Base-by-base conservation (phyloP, 2,329 filamentous ascomycete genomes). In the Penicillium sp. region DNA sequence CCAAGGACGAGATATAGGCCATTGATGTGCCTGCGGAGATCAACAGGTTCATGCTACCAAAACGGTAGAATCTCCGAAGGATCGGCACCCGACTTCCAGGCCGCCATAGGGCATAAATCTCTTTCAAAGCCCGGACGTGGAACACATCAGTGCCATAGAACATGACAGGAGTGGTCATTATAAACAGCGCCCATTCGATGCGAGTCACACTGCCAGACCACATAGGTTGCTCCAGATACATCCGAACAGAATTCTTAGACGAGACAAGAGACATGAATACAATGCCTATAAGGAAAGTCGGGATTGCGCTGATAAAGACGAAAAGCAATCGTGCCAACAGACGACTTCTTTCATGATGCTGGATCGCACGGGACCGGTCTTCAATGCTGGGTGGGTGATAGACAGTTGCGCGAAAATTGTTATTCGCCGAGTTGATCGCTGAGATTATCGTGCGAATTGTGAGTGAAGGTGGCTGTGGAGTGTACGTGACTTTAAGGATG, bases 21-120 rank as follows among this genome's bases (percentile, higher is more conserved):
- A 97, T 90, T 2, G 85, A 88, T 0, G 92, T 96, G 6, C 91
- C 92, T 2, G 96, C 81, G 8, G 89, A 94, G 74, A 97, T 92
- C 57, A 97, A 82, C 77, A 95, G 88, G 69, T 96, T 96, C 92
- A 97, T 97, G 77, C 91, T 96, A 9, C 92, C 92, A 67, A 97
- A 97, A n/a, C 89, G 86, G 71, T 91, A 91, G 67, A 97, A 92
- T 14, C 92, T 82, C 63, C 88, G 83, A 16, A 89, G 65, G 4
- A 95, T 70, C 0, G 90, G 89, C 1, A 87, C 87, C 36, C 82
- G 84, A 69, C 90, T 96, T 28, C 85, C 84, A 2, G 78, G 85
- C 22, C 88, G 82, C 92, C 92, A 97, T 60, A 96, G 78, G 0
- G 86, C 81, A 58, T 80, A 80, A 12, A 97, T 76, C 66, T 96